Percentiles rank a stretch among this genome's conserved stretches.
Conservation (phyloP, 2,329 filamentous ascomycete species). For the Aspergillus sp. region DNA sequence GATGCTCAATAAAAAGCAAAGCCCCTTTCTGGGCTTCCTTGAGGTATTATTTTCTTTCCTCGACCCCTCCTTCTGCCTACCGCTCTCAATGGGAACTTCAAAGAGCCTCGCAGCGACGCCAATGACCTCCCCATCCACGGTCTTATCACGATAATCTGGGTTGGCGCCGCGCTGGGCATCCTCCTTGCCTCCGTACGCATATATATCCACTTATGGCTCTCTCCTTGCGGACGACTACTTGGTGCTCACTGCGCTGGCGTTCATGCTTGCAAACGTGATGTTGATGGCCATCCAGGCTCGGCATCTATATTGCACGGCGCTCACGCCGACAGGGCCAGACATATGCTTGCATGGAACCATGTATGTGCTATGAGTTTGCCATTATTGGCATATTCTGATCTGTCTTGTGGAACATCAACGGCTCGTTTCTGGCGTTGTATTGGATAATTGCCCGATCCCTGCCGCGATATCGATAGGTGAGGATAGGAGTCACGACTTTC, state of each 20-base stretch:
- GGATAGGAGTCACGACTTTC: slow-evolving; percentile 13
- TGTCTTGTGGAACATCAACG: slow-evolving; percentile 20
- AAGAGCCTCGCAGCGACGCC: slow-evolving; percentile 8
- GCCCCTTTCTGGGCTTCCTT: too few species aligned
- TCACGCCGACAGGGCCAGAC: slow-evolving; percentile 8
- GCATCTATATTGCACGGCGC: slow-evolving; percentile 16
- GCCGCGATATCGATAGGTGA: slow-evolving; percentile 15
- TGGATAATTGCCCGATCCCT: slow-evolving; percentile 16
- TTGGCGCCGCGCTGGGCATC: slow-evolving; percentile 15
- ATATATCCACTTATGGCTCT: slow-evolving; percentile 15
- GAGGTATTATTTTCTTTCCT: not conserved
- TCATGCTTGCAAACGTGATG: slow-evolving; percentile 17
- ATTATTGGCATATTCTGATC: slow-evolving; percentile 23
- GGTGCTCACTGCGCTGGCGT: slow-evolving; percentile 12
- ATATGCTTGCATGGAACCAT: slow-evolving; percentile 11
- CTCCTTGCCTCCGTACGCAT: slow-evolving; percentile 13
- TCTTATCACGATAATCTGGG: slow-evolving; percentile 18
- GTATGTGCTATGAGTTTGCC: slow-evolving; percentile 17
- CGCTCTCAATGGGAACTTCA: slow-evolving; percentile 1
- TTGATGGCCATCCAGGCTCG: slow-evolving; percentile 20
- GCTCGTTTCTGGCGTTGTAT: slow-evolving; percentile 18
- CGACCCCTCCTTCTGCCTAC: too few species aligned
- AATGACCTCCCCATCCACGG: slow-evolving; percentile 12
- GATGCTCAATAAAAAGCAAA: too few species aligned
- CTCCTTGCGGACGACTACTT: slow-evolving; percentile 19